Conservation (phyloP, 2,329 filamentous ascomycete genomes). For the Thermoascus crustaceus region DNA sequence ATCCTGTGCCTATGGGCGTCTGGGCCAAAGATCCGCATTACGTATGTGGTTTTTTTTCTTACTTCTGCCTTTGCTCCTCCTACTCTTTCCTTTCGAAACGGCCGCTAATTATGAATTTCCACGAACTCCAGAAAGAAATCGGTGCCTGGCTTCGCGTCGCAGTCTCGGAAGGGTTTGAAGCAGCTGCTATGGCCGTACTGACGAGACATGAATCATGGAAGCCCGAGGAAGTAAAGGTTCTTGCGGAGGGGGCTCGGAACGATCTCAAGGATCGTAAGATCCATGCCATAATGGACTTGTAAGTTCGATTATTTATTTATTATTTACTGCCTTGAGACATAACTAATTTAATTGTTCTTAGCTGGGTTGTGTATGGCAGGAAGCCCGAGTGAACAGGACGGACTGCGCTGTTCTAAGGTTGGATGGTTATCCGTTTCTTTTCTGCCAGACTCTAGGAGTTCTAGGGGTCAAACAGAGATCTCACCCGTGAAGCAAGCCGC, state of each 20-base stretch:
- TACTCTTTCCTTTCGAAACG: too few relatives aligned
- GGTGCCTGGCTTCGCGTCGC: neutral
- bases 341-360: too few relatives aligned
- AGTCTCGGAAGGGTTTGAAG: neutral
- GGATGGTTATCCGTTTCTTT: too few relatives aligned
- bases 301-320: neutral
- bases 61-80: neutral
- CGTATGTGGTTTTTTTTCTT: neutral
- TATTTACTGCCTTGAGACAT: too few relatives aligned
- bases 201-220: conserved; percentile 1
- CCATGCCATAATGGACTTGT: conserved; percentile 1
- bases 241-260: neutral
- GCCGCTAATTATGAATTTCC: neutral
- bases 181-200: conserved; percentile 2
- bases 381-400: too few relatives aligned
- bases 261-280: conserved; percentile 1
- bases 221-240: conserved; percentile 2
- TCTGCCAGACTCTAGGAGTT: too few relatives aligned
- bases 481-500: too few relatives aligned
- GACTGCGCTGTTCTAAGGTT: too few relatives aligned
- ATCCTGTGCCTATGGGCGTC: conserved; percentile 15
- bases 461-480: too few relatives aligned
- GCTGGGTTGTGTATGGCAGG: too few relatives aligned
- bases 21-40: conserved; percentile 8
- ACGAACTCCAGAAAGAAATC: conserved; percentile 1